phyloP scores from a whole-genome alignment of 1,284 basidiomycete species.

The Polyporus tsugae region DNA sequence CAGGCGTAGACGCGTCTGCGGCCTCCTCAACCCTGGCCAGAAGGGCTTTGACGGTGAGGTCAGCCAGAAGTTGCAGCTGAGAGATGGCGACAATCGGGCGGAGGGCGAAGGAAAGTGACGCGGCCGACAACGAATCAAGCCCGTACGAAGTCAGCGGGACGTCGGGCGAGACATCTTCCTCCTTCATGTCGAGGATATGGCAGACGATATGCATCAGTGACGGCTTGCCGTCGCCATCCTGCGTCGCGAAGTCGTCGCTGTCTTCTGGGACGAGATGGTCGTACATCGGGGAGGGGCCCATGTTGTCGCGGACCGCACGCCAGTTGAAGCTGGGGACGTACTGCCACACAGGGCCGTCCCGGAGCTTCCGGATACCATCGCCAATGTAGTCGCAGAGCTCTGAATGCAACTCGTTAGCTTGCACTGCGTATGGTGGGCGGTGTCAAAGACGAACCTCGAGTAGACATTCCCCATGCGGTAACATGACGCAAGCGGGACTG shows the following conservation, averaged over 20 bases:
- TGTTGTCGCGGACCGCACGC: slow-evolving; percentile 34
- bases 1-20: not conserved
- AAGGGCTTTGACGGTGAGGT: slow-evolving; percentile 33
- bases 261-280: slow-evolving; percentile 33
- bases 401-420: slow-evolving; percentile 33
- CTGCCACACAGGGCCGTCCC: slow-evolving; percentile 31
- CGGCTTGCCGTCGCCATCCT: not conserved
- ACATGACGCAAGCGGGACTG: slow-evolving; percentile 36
- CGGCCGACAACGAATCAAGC: slow-evolving; percentile 49
- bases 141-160: slow-evolving; percentile 51
- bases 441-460: slow-evolving; percentile 36
- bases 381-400: slow-evolving; percentile 45
- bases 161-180: slow-evolving; percentile 44
- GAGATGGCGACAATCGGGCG: slow-evolving; percentile 42
- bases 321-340: slow-evolving; percentile 47
- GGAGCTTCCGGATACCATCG: slow-evolving; percentile 40
- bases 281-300: slow-evolving; percentile 39
- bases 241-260: not conserved
- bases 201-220: slow-evolving; percentile 28
- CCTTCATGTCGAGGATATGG: slow-evolving; percentile 40
- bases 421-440: slow-evolving; percentile 19
- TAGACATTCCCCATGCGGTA: slow-evolving; percentile 42
- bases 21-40: not conserved
- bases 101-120: slow-evolving; percentile 43
- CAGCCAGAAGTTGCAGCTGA: slow-evolving; percentile 48